phyloP scores from a whole-genome alignment of 2,329 filamentous ascomycete species.

The Iodosphaeria phyllophila region DNA sequence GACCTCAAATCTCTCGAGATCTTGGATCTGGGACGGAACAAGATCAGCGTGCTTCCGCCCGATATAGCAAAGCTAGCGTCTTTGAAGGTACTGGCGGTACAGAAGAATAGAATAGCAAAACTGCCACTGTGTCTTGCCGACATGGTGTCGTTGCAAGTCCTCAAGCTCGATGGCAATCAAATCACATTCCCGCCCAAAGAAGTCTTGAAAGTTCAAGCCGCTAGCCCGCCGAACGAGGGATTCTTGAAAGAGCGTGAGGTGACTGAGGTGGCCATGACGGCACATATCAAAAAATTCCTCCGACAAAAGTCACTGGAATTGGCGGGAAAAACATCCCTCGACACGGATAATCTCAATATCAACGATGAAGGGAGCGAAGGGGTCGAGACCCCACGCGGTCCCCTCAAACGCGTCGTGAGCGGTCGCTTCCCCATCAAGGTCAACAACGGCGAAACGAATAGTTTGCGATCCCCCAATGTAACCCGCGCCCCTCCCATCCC shows the following conservation, averaged over 20 bases:
- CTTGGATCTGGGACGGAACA: conserved; percentile 79
- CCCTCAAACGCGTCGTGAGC: conserved; percentile 41
- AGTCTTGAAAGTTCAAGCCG: conserved; percentile 39
- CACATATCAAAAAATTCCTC: conserved; percentile 42
- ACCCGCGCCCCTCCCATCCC: conserved; percentile 60
- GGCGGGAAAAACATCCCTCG: conserved; percentile 25
- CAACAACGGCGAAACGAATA: conserved; percentile 50
- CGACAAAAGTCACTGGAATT: conserved; percentile 27
- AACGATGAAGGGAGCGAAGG: conserved; percentile 52
- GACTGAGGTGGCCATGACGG: conserved; percentile 38
- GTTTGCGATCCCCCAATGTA: conserved; percentile 48
- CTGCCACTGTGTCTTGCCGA: conserved; percentile 72
- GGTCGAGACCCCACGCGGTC: conserved; percentile 61
- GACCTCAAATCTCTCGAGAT: conserved; percentile 78
- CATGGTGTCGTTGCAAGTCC: conserved; percentile 72
- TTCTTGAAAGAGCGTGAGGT: conserved; percentile 43
- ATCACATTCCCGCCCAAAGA: conserved; percentile 62
- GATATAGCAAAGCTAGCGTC: conserved; percentile 68
- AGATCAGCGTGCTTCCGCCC: conserved; percentile 56
- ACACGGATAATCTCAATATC: conserved; percentile 36
- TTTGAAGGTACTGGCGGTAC: conserved; percentile 74
- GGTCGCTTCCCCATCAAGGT: conserved; percentile 53
- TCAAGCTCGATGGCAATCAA: conserved; percentile 81
- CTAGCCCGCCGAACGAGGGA: conserved; percentile 35
- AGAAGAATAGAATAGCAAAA: conserved; percentile 72